These are phyloP conservation scores for Gossypium lobatum DNA, from an alignment of 441 rosid genomes.

Conservation along the genomic window DNA sequence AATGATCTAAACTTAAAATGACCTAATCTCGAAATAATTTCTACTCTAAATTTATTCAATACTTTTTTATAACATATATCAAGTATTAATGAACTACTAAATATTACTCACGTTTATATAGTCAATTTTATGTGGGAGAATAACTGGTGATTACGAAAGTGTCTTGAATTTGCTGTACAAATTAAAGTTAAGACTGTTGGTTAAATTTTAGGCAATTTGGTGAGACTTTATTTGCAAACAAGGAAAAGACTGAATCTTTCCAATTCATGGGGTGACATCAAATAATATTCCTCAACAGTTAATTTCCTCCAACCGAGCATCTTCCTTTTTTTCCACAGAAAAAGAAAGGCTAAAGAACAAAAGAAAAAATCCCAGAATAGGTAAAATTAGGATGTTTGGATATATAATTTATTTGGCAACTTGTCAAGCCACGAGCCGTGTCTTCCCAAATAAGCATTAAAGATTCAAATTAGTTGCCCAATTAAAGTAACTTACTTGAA, in stretches of 20 bases:
- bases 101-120: not conserved
- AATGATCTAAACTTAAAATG: too few species aligned
- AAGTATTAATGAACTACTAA: not conserved
- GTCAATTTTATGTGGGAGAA: not conserved
- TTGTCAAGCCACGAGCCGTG: not conserved
- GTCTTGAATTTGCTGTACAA: conserved; percentile 1
- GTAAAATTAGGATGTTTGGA: not conserved
- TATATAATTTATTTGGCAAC: not conserved
- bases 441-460: not conserved
- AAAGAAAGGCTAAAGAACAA: not conserved
- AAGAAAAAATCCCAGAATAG: not conserved
- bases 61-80: too few species aligned
- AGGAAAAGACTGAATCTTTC: not conserved
- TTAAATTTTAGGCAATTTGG: not conserved
- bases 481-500: not conserved
- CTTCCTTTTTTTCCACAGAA: not conserved
- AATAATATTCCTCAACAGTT: not conserved
- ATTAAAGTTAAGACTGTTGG: not conserved
- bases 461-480: not conserved
- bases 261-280: not conserved
- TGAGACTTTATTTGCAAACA: too few species aligned
- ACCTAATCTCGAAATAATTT: too few species aligned
- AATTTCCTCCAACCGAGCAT: not conserved
- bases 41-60: too few species aligned
- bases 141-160: not conserved